A percentile compares a stretch with the other conserved stretches of the same genome.
Conservation (phyloP, 2,329 filamentous ascomycete species). For the Trichophyton simii region DNA sequence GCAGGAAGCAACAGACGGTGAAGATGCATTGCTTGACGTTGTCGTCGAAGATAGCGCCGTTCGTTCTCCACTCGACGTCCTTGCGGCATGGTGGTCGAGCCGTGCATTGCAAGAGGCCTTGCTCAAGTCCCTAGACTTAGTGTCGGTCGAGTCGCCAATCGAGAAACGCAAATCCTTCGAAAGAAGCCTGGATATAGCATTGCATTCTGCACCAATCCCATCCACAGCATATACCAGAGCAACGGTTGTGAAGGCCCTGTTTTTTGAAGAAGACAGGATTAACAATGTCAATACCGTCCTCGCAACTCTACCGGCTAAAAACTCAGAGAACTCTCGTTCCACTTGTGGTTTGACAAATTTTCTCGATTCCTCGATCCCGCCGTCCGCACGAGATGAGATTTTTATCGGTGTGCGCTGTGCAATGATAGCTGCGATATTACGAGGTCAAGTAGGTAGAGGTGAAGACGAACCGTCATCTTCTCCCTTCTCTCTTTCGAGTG, state of each 20-base stretch:
- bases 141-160: constrained; percentile 32
- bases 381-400: constrained; percentile 40
- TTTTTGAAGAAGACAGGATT: constrained; percentile 42
- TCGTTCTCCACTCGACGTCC: constrained; percentile 73
- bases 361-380: constrained; percentile 42
- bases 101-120: constrained; percentile 59
- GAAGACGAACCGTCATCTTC: constrained; percentile 20
- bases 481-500: constrained; percentile 29
- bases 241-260: constrained; percentile 46
- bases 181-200: constrained; percentile 52
- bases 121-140: constrained; percentile 46
- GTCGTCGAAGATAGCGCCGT: constrained; percentile 79
- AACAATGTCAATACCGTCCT: constrained; percentile 42
- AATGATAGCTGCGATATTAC: constrained; percentile 44
- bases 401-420: constrained; percentile 46
- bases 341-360: constrained; percentile 27
- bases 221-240: constrained; percentile 55
- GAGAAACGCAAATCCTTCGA: constrained; percentile 33
- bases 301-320: constrained; percentile 36
- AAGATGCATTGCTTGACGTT: constrained; percentile 62
- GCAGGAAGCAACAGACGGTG: constrained; percentile 48
- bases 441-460: constrained; percentile 24
- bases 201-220: constrained; percentile 62
- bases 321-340: constrained; percentile 17
- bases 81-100: constrained; percentile 84